Conservation (phyloP, 139 green algal species). For the Asterochloris erici region DNA sequence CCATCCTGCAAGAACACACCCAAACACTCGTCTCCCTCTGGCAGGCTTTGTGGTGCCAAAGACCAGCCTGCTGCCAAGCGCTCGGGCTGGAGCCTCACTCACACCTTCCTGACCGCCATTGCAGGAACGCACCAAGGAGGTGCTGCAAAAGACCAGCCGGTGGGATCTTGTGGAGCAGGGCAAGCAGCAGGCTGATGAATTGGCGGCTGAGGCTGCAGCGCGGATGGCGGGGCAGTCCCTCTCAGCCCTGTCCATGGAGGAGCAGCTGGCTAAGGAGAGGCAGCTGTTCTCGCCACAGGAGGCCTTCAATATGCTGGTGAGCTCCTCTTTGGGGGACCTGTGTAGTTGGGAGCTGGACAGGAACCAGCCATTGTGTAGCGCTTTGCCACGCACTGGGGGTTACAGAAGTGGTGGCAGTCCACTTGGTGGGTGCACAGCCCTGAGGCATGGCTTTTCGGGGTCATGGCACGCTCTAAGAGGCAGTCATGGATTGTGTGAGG, state of each 20-base stretch:
- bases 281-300: slow-evolving; percentile 24
- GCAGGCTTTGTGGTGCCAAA: not conserved
- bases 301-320: slow-evolving; percentile 28
- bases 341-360: not conserved
- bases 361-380: slow-evolving; percentile 2
- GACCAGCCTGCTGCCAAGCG: not conserved
- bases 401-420: too few species aligned
- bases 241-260: slow-evolving; percentile 11
- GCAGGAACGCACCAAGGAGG: slow-evolving; percentile 2
- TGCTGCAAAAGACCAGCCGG: not conserved
- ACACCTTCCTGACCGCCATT: not conserved
- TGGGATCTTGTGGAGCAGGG: not conserved
- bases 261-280: slow-evolving; percentile 14
- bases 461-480: too few species aligned
- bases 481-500: too few species aligned
- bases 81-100: not conserved
- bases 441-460: too few species aligned
- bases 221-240: not conserved
- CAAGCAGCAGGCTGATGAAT: not conserved
- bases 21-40: not conserved
- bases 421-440: too few species aligned
- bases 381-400: too few species aligned
- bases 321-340: not conserved
- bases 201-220: not conserved
- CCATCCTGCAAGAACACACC: not conserved